Evolutionary conservation across 345 rosid species (phyloP).

Genomic region (Camelina hispida): DNA sequence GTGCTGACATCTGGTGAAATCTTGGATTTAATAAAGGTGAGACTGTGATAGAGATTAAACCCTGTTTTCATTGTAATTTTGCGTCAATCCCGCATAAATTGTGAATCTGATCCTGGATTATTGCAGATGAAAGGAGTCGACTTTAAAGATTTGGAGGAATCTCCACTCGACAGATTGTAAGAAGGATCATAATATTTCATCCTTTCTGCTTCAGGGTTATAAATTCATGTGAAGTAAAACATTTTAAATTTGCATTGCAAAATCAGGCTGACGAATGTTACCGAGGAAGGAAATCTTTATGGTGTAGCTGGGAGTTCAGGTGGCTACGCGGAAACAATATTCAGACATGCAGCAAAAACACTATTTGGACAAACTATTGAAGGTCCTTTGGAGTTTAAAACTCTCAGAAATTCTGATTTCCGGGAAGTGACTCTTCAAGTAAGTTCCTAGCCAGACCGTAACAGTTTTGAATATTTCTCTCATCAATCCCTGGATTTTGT

Average conservation of each 20-base stretch:
- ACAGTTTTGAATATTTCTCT: background rate
- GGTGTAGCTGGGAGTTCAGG: slow-evolving; percentile 96
- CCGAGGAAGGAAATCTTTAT: slow-evolving; percentile 73
- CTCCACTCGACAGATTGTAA: slow-evolving; percentile 79
- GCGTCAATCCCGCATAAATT: background rate
- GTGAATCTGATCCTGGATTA: slow-evolving; percentile 7
- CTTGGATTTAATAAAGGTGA: slow-evolving; percentile 81
- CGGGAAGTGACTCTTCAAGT: slow-evolving; percentile 84
- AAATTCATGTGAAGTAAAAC: slow-evolving; percentile 21
- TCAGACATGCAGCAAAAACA: slow-evolving; percentile 68
- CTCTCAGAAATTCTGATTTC: slow-evolving; percentile 79
- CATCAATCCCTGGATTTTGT: background rate
- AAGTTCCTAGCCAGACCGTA: slow-evolving; percentile 44
- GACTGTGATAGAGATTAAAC: slow-evolving; percentile 23
- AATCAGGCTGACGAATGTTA: slow-evolving; percentile 75
- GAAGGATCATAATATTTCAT: slow-evolving; percentile 21
- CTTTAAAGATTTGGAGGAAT: slow-evolving; percentile 69
- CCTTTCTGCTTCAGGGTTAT: slow-evolving; percentile 1
- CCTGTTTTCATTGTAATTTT: slow-evolving; percentile 2
- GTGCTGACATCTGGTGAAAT: slow-evolving; percentile 93
- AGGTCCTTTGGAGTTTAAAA: slow-evolving; percentile 69
- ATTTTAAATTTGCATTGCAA: background rate
- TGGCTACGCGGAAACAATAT: slow-evolving; percentile 86
- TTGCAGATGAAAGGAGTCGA: slow-evolving; percentile 78
- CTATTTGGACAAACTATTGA: slow-evolving; percentile 70